Base-by-base conservation (phyloP, 768 basidiomycete genomes). In the Hericium erinaceus region DNA sequence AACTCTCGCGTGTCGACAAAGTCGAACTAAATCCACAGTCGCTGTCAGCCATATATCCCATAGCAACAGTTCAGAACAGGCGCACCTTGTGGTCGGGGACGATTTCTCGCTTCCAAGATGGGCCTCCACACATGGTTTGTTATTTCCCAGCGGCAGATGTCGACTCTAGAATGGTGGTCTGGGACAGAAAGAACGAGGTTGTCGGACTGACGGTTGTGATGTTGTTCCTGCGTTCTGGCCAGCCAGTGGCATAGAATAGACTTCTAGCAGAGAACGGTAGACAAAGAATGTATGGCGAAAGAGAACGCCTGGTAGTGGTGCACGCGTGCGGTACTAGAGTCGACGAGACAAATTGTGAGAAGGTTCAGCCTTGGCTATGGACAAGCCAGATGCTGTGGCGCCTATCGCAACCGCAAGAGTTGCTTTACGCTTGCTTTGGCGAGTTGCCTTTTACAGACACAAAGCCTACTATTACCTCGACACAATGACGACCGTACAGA, bases 71-170 rank as follows among this genome's bases (percentile, higher is more conserved):
- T 12, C 49, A 16, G 26, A 51, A 15, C 22, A 18, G 44, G 57
- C 77, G 56, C 60, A 93, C 95, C 81, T 98, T 99, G 75, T 98
- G 97, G 75, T 98, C 97, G 56, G 90, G 92, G 48, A 98, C 94
- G 65, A 89, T 82, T 78, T 98, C 97, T 68, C 94, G 81, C 78
- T 98, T 98, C 97, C 95, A 97, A 64, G 89, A 84, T 46, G 87
- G 78, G 66, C 84, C 90, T 64, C 84, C 81, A 68, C 86, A 88
- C 81, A 82, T 85, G 40, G 58, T 61, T 58, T 59, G 39, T 61
- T 59, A 69, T 57, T 60, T 65, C 62, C 20, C 39, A 39, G 61
- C 60, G 52, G 61, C 44, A 57, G 58, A 64, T 62, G 64, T 58
- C 61, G 60, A 55, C 61, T 22, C 44, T 33, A 33, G 44, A 51